phyloP scores from a whole-genome alignment of 2,329 filamentous ascomycete species.

The Sporothrix phasma region DNA sequence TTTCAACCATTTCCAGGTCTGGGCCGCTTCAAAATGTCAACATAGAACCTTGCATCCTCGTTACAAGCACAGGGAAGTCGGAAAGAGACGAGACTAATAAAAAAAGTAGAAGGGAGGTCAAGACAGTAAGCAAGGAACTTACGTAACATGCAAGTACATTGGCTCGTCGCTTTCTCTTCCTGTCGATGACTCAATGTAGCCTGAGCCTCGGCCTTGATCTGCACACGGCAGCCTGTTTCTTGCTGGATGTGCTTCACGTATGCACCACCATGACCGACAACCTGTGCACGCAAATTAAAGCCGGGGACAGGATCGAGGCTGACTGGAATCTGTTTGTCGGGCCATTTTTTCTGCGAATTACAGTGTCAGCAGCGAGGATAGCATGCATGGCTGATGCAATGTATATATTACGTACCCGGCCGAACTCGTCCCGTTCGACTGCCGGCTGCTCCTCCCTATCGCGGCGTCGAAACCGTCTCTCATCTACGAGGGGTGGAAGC shows the following conservation, averaged over 20 bases:
- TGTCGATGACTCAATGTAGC: slow-evolving; percentile 84
- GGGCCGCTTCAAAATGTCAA: slow-evolving; percentile 53
- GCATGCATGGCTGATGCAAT: background rate
- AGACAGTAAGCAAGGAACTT: slow-evolving; percentile 31
- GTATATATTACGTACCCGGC: slow-evolving; percentile 50
- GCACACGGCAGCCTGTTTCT: slow-evolving; percentile 88
- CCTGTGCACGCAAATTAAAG: slow-evolving; percentile 92
- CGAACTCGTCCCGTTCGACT: slow-evolving; percentile 80
- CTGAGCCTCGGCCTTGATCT: slow-evolving; percentile 93
- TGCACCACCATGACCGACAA: slow-evolving; percentile 85
- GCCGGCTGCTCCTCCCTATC: slow-evolving; percentile 41
- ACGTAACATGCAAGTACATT: slow-evolving; percentile 96
- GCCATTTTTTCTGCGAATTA: slow-evolving; percentile 72
- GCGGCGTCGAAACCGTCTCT: slow-evolving; percentile 78
- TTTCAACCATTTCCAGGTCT: slow-evolving; percentile 73
- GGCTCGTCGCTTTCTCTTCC: slow-evolving; percentile 85
- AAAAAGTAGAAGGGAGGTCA: background rate
- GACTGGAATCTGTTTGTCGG: slow-evolving; percentile 89
- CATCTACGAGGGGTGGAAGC: slow-evolving; percentile 87
- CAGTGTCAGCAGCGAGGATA: background rate
- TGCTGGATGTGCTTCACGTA: slow-evolving; percentile 98
- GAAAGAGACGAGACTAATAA: background rate
- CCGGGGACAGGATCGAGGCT: slow-evolving; percentile 82
- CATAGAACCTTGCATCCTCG: background rate
- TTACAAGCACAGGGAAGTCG: background rate